These are phyloP conservation scores for Raphanus raphanistrum DNA, from an alignment of 345 rosid species.

Conservation along the genomic window DNA sequence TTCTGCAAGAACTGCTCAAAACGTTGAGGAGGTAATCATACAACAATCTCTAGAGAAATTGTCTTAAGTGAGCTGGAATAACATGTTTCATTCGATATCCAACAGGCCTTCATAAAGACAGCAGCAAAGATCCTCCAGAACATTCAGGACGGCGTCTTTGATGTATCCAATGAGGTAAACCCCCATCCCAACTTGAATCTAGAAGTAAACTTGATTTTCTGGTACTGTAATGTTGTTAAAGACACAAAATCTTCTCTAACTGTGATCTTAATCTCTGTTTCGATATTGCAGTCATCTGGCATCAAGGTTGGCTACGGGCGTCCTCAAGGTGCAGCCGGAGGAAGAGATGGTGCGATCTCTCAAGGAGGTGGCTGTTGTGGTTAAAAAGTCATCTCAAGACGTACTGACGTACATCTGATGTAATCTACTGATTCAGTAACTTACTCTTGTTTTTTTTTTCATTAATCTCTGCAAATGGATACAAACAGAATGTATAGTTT, in stretches of 20 bases:
- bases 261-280: background rate
- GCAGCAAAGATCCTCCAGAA: constrained; percentile 91
- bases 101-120: constrained; percentile 86
- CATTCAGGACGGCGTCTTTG: constrained; percentile 83
- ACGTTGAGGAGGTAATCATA: constrained; percentile 86
- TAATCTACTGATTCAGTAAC: constrained; percentile 34
- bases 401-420: too few species aligned
- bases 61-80: background rate
- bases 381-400: constrained; percentile 18
- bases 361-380: constrained; percentile 80
- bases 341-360: constrained; percentile 72
- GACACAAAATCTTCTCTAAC: background rate
- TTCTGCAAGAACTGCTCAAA: constrained; percentile 97
- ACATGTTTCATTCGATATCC: background rate
- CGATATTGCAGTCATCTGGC: constrained; percentile 88
- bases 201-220: background rate
- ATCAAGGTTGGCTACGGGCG: constrained; percentile 91
- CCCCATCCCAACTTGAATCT: background rate
- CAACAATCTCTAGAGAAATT: background rate
- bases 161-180: constrained; percentile 83
- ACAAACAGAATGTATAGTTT: constrained; percentile 40
- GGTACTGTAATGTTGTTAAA: background rate
- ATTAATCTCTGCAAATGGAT: constrained; percentile 28
- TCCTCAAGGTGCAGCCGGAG: constrained; percentile 67
- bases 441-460: constrained; percentile 28